Evolutionary conservation across 768 basidiomycete species (phyloP), one percentile per base, ranked within the genome.

Genomic region (Leccinum longicurvipes): DNA sequence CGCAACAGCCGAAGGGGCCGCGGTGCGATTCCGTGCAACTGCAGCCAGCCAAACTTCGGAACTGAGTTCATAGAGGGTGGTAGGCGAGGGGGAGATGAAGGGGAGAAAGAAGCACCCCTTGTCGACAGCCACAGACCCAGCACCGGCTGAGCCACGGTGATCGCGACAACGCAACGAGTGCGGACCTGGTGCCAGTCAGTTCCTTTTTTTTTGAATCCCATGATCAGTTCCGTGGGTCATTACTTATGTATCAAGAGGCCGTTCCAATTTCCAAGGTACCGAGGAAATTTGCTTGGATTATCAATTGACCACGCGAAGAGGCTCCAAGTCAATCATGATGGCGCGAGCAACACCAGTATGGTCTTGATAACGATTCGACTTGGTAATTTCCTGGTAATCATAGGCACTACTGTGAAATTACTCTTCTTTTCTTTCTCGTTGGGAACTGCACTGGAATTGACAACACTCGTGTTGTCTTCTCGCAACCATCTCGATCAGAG

Each of bases 221-320:
- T n/a, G n/a, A n/a, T n/a, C n/a, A n/a, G n/a, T n/a, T n/a, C n/a
- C n/a, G n/a, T n/a, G n/a, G n/a, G n/a, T n/a, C n/a, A n/a, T n/a
- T n/a, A n/a, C n/a, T 41, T 19, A 41, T 41, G 39, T 19, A 41
- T 10, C 19, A 41, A 19, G 11, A 41, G 5, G 21, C 28, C 19
- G 29, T 58, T 50, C 17, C 56, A 56, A 34, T 23, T n/a, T 50
- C n/a, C 15, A 42, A 63, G 51, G 49, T 51, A 29, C 54, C 58
- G 49, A 60, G 51, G 28, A 46, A n/a, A 50, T 24, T 12, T 31
- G 39, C 31, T 11, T 29, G 51, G 34, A 44, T 57, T 19, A 34
- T 51, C 32, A 52, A 42, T n/a, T n/a, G n/a, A n/a, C 49, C 48
- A 34, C 21, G 45, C 48, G 39, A 49, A 24, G 21, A 15, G 6